Evolutionary conservation across 1,284 basidiomycete genomes (phyloP).

Genomic region (Sphagnurus paluster): DNA sequence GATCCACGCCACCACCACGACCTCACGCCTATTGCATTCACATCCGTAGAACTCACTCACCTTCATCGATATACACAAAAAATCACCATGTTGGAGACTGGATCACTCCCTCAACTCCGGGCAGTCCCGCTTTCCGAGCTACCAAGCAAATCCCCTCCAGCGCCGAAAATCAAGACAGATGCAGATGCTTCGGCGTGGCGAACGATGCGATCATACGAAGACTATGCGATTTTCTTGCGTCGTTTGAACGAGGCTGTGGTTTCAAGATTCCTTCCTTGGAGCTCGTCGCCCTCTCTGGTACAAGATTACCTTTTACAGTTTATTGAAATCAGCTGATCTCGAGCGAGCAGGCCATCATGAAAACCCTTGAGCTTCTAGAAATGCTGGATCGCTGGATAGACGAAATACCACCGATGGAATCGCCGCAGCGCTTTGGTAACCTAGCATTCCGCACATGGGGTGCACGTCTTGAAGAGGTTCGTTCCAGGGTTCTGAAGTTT

Average conservation of each 20-base stretch:
- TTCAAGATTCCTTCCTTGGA: slow-evolving; percentile 51
- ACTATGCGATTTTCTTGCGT: slow-evolving; percentile 73
- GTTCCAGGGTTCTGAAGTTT: slow-evolving; percentile 24
- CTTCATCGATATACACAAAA: neutral
- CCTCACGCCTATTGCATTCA: neutral
- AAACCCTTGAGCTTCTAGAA: slow-evolving; percentile 62
- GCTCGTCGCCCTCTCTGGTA: slow-evolving; percentile 39
- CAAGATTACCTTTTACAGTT: slow-evolving; percentile 18
- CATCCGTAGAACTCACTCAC: too few relatives aligned
- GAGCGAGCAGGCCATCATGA: slow-evolving; percentile 43
- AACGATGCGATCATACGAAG: slow-evolving; percentile 64
- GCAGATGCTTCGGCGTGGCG: slow-evolving; percentile 71
- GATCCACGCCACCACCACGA: neutral
- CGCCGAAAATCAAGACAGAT: slow-evolving; percentile 64
- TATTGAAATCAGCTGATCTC: slow-evolving; percentile 16
- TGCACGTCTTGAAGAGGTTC: slow-evolving; percentile 73
- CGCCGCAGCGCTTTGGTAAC: slow-evolving; percentile 93
- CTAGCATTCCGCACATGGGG: slow-evolving; percentile 91
- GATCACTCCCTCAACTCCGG: slow-evolving; percentile 38
- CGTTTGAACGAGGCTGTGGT: slow-evolving; percentile 75
- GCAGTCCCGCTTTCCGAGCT: slow-evolving; percentile 40
- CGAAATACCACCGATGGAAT: slow-evolving; percentile 77
- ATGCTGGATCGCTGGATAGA: slow-evolving; percentile 79
- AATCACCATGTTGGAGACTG: slow-evolving; percentile 11
- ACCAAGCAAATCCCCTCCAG: slow-evolving; percentile 30